Conservation (phyloP, 163 green algal genomes). For the Chlamydomonas reinhardtii region DNA sequence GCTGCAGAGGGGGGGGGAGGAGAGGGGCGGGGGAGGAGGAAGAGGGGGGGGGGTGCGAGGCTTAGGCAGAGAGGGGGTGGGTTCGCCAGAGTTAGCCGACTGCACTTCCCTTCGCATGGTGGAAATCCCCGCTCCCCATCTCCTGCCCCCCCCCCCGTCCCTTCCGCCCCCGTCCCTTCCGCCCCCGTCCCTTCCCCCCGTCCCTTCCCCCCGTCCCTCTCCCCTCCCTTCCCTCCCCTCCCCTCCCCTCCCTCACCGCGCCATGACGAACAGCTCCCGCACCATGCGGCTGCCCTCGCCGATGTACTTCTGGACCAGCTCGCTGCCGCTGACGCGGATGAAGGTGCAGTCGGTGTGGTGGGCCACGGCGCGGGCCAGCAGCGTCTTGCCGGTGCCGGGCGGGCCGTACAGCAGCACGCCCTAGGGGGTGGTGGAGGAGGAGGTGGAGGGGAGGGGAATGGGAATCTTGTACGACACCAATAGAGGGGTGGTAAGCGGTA, state of each 20-base stretch:
- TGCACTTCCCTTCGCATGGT: no score
- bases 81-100: no score
- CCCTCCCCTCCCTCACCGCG: slow-evolving; percentile 68
- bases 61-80: neutral
- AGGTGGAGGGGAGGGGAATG: neutral
- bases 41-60: no score
- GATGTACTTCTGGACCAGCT: slow-evolving; percentile 99
- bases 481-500: no score
- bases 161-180: no score
- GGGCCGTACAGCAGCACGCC: slow-evolving; percentile 98
- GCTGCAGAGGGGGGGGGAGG: neutral
- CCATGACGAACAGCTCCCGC: slow-evolving; percentile 99
- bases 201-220: no score
- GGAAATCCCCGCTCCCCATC: no score
- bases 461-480: neutral
- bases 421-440: slow-evolving; percentile 48
- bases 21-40: no score
- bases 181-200: no score
- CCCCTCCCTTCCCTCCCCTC: neutral
- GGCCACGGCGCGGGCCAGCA: slow-evolving; percentile 97
- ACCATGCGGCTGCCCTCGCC: slow-evolving; percentile 98
- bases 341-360: slow-evolving; percentile 99
- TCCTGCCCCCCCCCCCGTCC: no score
- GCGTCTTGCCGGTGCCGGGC: slow-evolving; percentile 98
- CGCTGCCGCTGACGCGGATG: slow-evolving; percentile 96